Evolutionary conservation across 2,329 filamentous ascomycete species (phyloP), one percentile per base, ranked within the genome.

Genomic region (Dichotomopilus funicola): DNA sequence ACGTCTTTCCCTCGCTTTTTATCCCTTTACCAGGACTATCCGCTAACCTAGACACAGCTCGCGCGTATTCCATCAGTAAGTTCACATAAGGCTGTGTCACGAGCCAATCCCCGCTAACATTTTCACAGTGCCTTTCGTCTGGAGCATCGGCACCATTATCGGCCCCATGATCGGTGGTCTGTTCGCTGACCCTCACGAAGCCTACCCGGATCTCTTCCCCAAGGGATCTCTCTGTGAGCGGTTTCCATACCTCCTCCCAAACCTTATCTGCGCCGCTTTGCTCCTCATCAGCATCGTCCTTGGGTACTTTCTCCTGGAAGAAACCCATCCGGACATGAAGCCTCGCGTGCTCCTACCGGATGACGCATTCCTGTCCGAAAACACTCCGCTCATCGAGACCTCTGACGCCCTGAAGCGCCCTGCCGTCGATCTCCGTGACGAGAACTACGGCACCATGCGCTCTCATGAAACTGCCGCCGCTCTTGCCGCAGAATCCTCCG

Each of bases 171-270:
- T 96, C 61, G 92, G 92, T 57, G 92, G 92, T 37, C 82, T 87
- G 54, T 90, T 96, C 68, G 88, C 91, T 57, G 85, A 89, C 62
- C 91, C 92, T 33, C 80, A 85, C 59, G 75, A 81, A 38, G 84
- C 84, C 19, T 95, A 88, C 70, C 91, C 92, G 19, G 72, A 77
- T 33, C 45, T 81, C 1, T 94, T 96, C 66, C 82, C 86, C 44
- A 66, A 74, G 13, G 77, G 80, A 54, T 81, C 86, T 55, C 64
- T 95, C 36, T 96, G 96, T 69, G 83, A 82, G 44, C 80, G 71
- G 36, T 94, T 89, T 66, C 92, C 92, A 6, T 97, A 94, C 67
- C 81, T 96, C 5, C 80, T 97, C 6, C 92, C 92, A 35, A 96
- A 96, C 69, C 71, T 96, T 19, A 79, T 96, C 54, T 96, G 92